Evolutionary conservation across 2,329 filamentous ascomycete genomes (phyloP), one percentile per base, ranked within the genome.

Genomic region (Aspergillaceae sp.): DNA sequence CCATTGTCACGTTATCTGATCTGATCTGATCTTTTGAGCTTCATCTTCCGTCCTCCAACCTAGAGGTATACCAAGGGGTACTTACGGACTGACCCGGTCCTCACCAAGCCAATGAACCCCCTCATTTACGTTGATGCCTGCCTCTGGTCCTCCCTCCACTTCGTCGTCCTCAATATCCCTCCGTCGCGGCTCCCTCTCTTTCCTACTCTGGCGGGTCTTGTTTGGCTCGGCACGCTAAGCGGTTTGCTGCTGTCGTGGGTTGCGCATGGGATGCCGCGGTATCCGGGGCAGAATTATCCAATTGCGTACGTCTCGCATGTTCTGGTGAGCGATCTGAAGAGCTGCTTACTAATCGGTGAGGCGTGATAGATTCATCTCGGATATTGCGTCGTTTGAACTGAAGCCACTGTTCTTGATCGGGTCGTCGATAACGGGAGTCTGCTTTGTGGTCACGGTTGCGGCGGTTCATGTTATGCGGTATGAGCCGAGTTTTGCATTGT

Each of bases 361-460:
- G 19, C 19, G 30, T 30, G 10, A 27, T 32, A 56, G 54, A 27
- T 56, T 56, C 40, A 55, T 56, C 28, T 56, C 54, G 7, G 54
- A 56, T 29, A 55, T 56, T 7, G 54, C 54, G 2, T 54, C 54
- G 6, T 56, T 55, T 32, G 53, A 56, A 36, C 35, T 55, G 4
- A 56, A 55, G 19, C 51, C 54, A 19, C 46, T 56, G n/a, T 56
- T 56, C 26, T 51, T 56, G 3, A 44, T 55, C 10, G 54, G 54
- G 2, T 41, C 54, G 7, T 51, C 54, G 9, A 50, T 55, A 19
- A 55, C 54, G 7, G 53, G 51, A 29, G 46, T 55, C 27, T 52
- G 53, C 4, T 56, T 57, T 34, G 33, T 52, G 7, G 44, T 51
- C 33, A 54, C 53, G 26, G 50, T 57, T 4, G 50, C 50, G 7